These are phyloP conservation scores for Yamadazyma triangularis DNA, from an alignment of 1,139 yeast genomes.

Conservation along the genomic window DNA sequence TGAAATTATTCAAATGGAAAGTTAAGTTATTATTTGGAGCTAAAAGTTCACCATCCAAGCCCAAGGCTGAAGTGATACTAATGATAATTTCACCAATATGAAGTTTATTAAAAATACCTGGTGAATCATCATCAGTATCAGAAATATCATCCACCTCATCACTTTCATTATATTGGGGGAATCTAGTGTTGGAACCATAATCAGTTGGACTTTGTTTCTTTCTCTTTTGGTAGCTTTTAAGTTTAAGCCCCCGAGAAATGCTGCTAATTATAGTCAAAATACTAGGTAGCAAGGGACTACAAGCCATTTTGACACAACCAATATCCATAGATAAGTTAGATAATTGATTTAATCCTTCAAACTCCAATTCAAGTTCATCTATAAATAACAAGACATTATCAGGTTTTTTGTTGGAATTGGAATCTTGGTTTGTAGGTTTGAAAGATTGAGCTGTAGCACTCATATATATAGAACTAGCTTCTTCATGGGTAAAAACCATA, in stretches of 20 bases:
- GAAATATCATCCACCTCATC: constrained; percentile 4
- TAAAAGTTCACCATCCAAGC: constrained; percentile 34
- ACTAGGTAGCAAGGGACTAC: constrained; percentile 34
- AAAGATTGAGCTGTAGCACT: constrained; percentile 62
- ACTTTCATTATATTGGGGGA: constrained; percentile 25
- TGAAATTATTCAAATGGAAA: constrained; percentile 25
- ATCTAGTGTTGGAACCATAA: constrained; percentile 6
- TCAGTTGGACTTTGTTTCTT: constrained; percentile 12
- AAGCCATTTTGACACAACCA: constrained; percentile 42
- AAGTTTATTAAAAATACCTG: constrained; percentile 27
- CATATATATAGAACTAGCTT: constrained; percentile 74
- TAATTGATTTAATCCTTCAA: constrained; percentile 49
- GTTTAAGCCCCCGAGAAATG: constrained; percentile 27
- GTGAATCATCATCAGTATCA: neutral
- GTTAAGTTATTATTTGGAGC: constrained; percentile 22
- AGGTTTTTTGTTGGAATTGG: constrained; percentile 1
- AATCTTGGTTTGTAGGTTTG: constrained; percentile 12
- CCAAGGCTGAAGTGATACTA: constrained; percentile 44
- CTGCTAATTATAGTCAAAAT: constrained; percentile 26
- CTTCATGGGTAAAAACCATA: constrained; percentile 63
- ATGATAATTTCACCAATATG: constrained; percentile 30
- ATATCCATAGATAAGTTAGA: constrained; percentile 45
- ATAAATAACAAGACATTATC: constrained; percentile 23
- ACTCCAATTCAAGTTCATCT: constrained; percentile 34
- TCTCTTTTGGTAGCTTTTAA: constrained; percentile 27